phyloP scores from a whole-genome alignment of 345 rosid species.

The Linum lewisii region DNA sequence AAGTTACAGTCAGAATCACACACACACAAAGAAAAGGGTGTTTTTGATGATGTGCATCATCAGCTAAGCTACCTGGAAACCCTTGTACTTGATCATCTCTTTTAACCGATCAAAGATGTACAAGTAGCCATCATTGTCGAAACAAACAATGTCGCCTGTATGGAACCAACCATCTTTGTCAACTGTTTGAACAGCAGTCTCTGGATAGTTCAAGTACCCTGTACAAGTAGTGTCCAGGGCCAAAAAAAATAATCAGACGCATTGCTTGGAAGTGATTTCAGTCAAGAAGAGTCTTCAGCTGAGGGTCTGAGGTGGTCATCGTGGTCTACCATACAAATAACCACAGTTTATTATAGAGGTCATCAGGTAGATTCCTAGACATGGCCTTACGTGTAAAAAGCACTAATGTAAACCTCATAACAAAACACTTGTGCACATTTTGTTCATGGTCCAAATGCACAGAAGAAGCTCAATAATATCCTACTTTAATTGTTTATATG shows the following conservation, averaged over 20 bases:
- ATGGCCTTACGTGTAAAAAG: too few species aligned
- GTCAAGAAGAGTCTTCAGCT: too few species aligned
- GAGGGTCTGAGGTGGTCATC: too few species aligned
- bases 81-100: conserved; percentile 82
- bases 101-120: conserved; percentile 59
- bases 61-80: conserved; percentile 54
- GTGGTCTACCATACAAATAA: too few species aligned
- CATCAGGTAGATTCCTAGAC: too few species aligned
- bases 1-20: not conserved
- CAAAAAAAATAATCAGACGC: not conserved
- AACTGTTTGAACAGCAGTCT: conserved; percentile 46
- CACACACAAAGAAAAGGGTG: not conserved
- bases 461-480: too few species aligned
- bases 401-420: too few species aligned
- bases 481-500: not conserved
- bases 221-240: not conserved
- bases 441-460: too few species aligned
- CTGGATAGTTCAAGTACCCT: conserved; percentile 61
- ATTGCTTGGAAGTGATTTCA: too few species aligned
- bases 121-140: conserved; percentile 69
- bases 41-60: not conserved
- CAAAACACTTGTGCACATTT: too few species aligned
- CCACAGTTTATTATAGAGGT: too few species aligned
- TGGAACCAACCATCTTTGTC: conserved; percentile 73
- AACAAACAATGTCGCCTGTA: conserved; percentile 75